Percentiles rank a stretch among this genome's conserved stretches.
Evolutionary conservation across 495 filamentous ascomycete species (phyloP).

Genomic region (Rhypophila decipiens): DNA sequence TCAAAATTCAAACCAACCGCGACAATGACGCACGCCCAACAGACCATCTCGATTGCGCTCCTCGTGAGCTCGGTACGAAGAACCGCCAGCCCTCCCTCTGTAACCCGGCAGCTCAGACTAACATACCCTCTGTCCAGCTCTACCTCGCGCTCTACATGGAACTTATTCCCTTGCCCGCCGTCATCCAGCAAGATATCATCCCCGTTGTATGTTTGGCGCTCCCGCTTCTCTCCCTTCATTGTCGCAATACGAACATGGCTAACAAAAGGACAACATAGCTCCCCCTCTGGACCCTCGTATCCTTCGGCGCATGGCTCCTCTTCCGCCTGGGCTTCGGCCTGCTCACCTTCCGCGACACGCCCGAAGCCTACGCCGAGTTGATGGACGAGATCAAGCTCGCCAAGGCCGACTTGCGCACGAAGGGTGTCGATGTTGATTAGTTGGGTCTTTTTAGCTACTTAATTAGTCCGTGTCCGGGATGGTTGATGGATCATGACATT

Average conservation of each 20-base stretch:
- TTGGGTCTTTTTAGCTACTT: too few relatives aligned
- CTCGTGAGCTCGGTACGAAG: conserved; percentile 72
- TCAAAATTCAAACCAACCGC: too few relatives aligned
- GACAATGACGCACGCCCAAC: conserved; percentile 89
- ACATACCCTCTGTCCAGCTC: conserved; percentile 44
- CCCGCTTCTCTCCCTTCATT: conserved; percentile 1
- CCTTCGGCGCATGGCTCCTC: conserved; percentile 88
- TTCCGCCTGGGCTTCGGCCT: conserved; percentile 87
- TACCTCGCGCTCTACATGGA: conserved; percentile 84
- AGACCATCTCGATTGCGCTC: conserved; percentile 80
- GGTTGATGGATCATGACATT: too few relatives aligned
- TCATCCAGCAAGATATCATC: conserved; percentile 64
- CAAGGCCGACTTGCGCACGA: conserved; percentile 55
- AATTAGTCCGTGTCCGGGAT: too few relatives aligned
- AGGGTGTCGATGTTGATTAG: conserved; percentile 73
- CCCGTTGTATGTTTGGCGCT: conserved; percentile 57
- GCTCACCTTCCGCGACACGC: conserved; percentile 93
- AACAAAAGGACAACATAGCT: conserved; percentile 45
- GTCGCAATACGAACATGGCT: background rate
- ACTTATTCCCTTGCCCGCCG: conserved; percentile 73
- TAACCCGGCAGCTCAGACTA: background rate
- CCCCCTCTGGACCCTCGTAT: conserved; percentile 86
- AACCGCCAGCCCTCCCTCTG: background rate
- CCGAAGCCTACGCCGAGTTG: conserved; percentile 82
- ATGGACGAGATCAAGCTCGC: conserved; percentile 73